Conservation (phyloP, 2,329 filamentous ascomycete genomes). For the Didymella pinodella region DNA sequence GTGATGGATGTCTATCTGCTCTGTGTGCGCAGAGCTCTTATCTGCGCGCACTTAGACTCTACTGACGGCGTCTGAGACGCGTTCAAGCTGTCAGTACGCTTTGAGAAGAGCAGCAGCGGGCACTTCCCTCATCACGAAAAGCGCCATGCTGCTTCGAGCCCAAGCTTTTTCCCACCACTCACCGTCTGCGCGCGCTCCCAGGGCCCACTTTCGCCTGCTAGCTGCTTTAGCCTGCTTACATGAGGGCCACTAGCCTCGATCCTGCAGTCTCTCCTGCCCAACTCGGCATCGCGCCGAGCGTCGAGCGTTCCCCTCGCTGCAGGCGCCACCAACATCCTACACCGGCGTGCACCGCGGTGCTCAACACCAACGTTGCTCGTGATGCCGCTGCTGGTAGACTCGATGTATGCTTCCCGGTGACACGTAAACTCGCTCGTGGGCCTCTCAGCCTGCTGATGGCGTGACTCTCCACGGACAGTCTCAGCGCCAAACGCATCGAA, state of each 20-base stretch:
- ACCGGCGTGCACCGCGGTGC: conserved; percentile 8
- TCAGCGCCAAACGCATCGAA: conserved; percentile 40
- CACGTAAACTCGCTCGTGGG: background rate
- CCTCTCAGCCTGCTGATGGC: background rate
- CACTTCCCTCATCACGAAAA: conserved; percentile 24
- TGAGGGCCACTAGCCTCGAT: conserved; percentile 17
- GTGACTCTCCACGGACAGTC: conserved; percentile 25
- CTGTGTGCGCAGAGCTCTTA: background rate
- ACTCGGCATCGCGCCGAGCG: conserved; percentile 12
- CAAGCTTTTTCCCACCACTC: conserved; percentile 19
- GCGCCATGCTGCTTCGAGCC: conserved; percentile 18
- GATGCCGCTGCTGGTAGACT: background rate
- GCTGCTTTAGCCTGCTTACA: conserved; percentile 6
- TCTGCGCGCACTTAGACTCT: conserved; percentile 4
- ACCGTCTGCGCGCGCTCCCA: background rate
- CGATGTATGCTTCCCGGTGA: background rate
- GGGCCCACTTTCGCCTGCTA: conserved; percentile 13
- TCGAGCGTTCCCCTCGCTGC: conserved; percentile 11
- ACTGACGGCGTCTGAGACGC: conserved; percentile 9
- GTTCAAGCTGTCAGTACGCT: conserved; percentile 25
- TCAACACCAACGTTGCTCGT: conserved; percentile 20
- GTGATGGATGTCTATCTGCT: background rate
- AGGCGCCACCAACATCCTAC: conserved; percentile 29
- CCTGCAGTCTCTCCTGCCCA: conserved; percentile 21
- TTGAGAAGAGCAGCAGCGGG: conserved; percentile 25